Conservation (phyloP, 306 rosid genomes). For the Sechiopsis laciniata region DNA sequence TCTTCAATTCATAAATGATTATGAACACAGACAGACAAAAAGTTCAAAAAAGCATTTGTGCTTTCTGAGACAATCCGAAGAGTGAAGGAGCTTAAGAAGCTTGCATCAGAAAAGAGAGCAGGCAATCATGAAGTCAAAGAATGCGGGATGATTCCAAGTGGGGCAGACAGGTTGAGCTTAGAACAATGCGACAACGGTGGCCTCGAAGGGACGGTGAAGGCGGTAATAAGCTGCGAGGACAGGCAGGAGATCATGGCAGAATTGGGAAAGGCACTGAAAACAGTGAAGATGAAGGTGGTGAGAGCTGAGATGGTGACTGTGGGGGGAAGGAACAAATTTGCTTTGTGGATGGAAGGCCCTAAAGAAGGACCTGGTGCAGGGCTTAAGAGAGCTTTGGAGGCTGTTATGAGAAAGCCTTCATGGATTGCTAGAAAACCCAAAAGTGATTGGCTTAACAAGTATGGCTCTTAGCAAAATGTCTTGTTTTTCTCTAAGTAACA, state of each 20-base stretch:
- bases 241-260: slow-evolving; percentile 26
- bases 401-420: slow-evolving; percentile 32
- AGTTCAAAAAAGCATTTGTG: slow-evolving; percentile 71
- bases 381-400: slow-evolving; percentile 45
- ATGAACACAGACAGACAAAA: slow-evolving; percentile 14
- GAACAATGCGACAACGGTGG: slow-evolving; percentile 26
- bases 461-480: background rate
- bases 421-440: background rate
- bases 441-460: background rate
- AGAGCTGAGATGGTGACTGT: slow-evolving; percentile 57
- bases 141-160: slow-evolving; percentile 48
- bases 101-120: slow-evolving; percentile 37
- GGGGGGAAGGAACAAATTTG: slow-evolving; percentile 50
- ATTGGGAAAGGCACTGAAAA: slow-evolving; percentile 36
- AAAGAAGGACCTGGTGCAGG: slow-evolving; percentile 20
- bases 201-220: slow-evolving; percentile 29
- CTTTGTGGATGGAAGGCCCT: slow-evolving; percentile 46
- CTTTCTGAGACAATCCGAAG: slow-evolving; percentile 47
- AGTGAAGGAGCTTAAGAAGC: slow-evolving; percentile 48
- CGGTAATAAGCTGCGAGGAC: slow-evolving; percentile 53
- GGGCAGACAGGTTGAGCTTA: slow-evolving; percentile 34
- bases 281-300: slow-evolving; percentile 42
- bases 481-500: background rate
- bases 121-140: slow-evolving; percentile 20
- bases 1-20: background rate